Evolutionary conservation across 306 rosid species (phyloP).

Genomic region (Datisca glomerata): DNA sequence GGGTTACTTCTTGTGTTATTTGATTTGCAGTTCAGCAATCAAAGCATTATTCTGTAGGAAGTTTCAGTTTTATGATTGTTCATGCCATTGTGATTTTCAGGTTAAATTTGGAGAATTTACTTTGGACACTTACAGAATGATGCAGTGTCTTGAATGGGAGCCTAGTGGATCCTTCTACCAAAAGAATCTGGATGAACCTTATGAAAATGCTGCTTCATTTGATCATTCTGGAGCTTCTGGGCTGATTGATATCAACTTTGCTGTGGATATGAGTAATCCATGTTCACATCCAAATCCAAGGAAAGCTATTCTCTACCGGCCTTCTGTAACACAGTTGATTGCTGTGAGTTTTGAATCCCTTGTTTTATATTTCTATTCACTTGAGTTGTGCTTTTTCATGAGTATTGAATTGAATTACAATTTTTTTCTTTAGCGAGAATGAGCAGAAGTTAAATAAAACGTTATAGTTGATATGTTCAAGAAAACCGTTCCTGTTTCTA

Average conservation of each 20-base stretch:
- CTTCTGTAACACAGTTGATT: conserved; percentile 78
- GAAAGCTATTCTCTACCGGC: conserved; percentile 85
- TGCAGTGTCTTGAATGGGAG: conserved; percentile 97
- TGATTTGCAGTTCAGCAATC: neutral
- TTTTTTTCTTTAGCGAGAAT: no score
- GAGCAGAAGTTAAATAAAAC: no score
- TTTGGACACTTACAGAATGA: conserved; percentile 79
- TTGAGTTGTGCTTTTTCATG: no score
- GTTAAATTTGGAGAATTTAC: conserved; percentile 94
- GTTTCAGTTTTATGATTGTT: conserved; percentile 22
- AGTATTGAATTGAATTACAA: no score
- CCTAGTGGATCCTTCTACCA: conserved; percentile 75
- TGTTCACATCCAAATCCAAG: conserved; percentile 74
- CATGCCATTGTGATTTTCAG: conserved; percentile 36
- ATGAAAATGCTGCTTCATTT: conserved; percentile 45
- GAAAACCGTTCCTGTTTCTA: no score
- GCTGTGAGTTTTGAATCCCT: conserved; percentile 76
- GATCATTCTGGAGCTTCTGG: conserved; percentile 92
- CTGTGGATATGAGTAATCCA: conserved; percentile 85
- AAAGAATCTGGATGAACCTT: conserved; percentile 42
- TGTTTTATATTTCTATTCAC: no score
- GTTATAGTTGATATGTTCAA: no score
- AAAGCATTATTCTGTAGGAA: neutral
- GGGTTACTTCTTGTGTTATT: conserved; percentile 10
- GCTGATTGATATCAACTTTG: conserved; percentile 69